Evolutionary conservation across 208 protist genomes (phyloP).

Genomic region (Leptomonas seymouri): DNA sequence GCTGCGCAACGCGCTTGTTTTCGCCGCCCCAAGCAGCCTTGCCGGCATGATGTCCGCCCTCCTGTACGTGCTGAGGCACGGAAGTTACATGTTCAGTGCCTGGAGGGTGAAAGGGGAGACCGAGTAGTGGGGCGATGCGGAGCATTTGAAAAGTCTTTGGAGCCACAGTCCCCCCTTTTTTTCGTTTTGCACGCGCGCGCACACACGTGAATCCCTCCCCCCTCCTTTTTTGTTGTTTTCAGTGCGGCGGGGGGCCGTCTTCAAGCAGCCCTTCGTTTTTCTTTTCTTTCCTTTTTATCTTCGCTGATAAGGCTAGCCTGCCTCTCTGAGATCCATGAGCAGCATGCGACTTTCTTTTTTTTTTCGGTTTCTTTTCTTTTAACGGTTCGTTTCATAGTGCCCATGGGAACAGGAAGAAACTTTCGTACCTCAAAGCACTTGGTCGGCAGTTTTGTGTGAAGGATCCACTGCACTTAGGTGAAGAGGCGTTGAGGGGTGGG

Average conservation of each 20-base stretch:
- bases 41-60: slow-evolving; percentile 32
- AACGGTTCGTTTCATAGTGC: no score
- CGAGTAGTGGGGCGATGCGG: slow-evolving; percentile 7
- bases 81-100: slow-evolving; percentile 55
- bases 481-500: no score
- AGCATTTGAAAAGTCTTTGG: no score
- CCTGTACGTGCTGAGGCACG: slow-evolving; percentile 34
- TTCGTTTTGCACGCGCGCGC: neutral
- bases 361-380: neutral
- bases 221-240: neutral
- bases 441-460: no score
- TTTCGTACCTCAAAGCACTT: no score
- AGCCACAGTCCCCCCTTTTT: slow-evolving; percentile 13
- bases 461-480: no score
- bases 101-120: slow-evolving; percentile 46
- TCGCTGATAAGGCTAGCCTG: neutral
- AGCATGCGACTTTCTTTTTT: neutral
- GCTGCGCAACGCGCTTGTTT: slow-evolving; percentile 33
- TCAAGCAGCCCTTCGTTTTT: neutral
- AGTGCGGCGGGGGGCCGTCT: neutral
- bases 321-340: no score
- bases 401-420: no score
- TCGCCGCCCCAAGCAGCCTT: slow-evolving; percentile 43
- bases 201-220: neutral
- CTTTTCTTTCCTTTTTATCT: slow-evolving; percentile 2